Conservation (phyloP, 2,329 filamentous ascomycete species). For the Botrytis galanthina region DNA sequence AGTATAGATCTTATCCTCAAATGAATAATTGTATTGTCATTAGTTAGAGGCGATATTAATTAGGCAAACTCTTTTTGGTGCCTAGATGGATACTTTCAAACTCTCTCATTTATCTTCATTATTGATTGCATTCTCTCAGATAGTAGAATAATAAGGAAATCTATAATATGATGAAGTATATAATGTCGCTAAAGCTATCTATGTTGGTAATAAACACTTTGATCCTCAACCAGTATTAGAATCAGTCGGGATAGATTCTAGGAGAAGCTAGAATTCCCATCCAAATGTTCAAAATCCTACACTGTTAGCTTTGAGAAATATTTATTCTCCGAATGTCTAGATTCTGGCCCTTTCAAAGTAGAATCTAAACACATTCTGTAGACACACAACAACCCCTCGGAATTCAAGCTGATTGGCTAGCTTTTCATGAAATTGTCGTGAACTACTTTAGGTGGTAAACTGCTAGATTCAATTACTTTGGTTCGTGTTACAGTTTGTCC, state of each 20-base stretch:
- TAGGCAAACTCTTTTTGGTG: neutral
- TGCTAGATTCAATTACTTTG: neutral
- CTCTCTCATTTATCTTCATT: neutral
- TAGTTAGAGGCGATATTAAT: neutral
- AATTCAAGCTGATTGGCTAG: neutral
- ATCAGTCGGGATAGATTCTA: neutral
- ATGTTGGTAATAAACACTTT: neutral
- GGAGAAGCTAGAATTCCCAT: neutral
- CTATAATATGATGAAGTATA: neutral
- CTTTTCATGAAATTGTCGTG: neutral
- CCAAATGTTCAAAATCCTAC: neutral
- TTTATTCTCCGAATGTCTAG: too few relatives aligned
- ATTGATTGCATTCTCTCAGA: neutral
- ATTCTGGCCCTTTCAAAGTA: too few relatives aligned
- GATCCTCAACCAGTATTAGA: neutral
- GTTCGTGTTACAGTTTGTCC: neutral
- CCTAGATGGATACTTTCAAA: neutral
- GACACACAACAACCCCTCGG: too few relatives aligned
- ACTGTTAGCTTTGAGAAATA: too few relatives aligned
- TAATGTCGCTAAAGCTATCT: neutral
- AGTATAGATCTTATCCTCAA: neutral
- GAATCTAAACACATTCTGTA: too few relatives aligned
- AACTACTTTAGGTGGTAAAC: fast-evolving
- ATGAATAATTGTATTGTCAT: neutral
- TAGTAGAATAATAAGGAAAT: neutral